These are phyloP conservation scores for Allium sativum DNA, from an alignment of 106 monocot genomes.

Conservation along the genomic window DNA sequence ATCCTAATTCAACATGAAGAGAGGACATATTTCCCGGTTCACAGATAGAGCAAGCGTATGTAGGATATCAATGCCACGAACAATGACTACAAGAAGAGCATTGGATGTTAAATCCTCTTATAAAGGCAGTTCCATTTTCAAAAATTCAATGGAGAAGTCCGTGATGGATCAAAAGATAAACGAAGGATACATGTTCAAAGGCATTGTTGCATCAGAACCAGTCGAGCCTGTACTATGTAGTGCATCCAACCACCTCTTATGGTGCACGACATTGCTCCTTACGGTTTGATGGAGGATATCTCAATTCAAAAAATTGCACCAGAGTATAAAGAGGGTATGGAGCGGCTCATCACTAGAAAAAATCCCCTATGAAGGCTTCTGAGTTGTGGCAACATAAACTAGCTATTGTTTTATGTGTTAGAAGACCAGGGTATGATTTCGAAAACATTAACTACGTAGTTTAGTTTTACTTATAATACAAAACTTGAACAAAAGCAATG, in stretches of 20 bases:
- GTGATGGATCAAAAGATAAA: conserved; percentile 7
- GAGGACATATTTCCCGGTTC: conserved; percentile 27
- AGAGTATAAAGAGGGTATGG: conserved; percentile 27
- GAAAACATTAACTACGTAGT: not conserved
- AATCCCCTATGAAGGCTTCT: conserved; percentile 29
- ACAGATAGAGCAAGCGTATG: conserved; percentile 10
- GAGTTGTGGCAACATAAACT: conserved; percentile 28
- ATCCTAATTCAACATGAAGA: conserved; percentile 29
- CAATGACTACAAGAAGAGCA: conserved; percentile 1
- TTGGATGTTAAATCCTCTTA: not conserved
- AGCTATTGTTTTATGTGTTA: conserved; percentile 21
- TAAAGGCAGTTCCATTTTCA: conserved; percentile 7
- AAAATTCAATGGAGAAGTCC: conserved; percentile 8
- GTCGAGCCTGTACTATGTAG: conserved; percentile 21
- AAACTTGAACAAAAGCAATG: no score
- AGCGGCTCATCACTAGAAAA: conserved; percentile 9
- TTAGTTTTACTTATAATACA: no score
- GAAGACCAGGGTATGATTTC: conserved; percentile 23
- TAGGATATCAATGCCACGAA: conserved; percentile 6
- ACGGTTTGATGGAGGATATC: conserved; percentile 21
- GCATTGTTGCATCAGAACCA: conserved; percentile 22
- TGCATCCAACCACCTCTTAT: conserved; percentile 16
- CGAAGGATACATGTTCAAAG: conserved; percentile 28
- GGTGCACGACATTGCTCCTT: conserved; percentile 23
- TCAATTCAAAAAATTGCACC: conserved; percentile 24